Conservation (phyloP, 2,329 filamentous ascomycete genomes). For the Chaetomium strumarium region DNA sequence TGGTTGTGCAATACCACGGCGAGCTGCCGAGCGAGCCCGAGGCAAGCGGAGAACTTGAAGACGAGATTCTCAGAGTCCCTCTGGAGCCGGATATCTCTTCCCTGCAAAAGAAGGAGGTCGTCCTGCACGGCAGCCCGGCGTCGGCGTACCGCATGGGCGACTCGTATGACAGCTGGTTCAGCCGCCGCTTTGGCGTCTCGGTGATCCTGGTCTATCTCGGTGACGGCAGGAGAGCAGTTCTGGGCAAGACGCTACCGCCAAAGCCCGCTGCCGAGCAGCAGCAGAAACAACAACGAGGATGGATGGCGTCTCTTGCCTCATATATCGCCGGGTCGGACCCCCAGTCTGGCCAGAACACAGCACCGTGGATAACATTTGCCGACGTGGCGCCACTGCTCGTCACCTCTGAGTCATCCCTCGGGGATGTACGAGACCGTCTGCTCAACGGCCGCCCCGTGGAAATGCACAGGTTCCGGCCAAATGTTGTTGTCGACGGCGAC, state of each 20-base stretch:
- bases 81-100: slow-evolving; percentile 44
- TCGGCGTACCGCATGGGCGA: slow-evolving; percentile 58
- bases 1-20: slow-evolving; percentile 40
- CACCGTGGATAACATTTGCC: slow-evolving; percentile 59
- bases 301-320: slow-evolving; percentile 15
- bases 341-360: slow-evolving; percentile 24
- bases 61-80: slow-evolving; percentile 46
- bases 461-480: slow-evolving; percentile 66
- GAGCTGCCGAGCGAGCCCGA: slow-evolving; percentile 12
- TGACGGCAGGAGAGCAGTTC: slow-evolving; percentile 49
- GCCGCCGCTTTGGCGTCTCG: slow-evolving; percentile 56
- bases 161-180: slow-evolving; percentile 60
- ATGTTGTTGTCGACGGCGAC: slow-evolving; percentile 61
- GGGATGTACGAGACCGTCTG: slow-evolving; percentile 55
- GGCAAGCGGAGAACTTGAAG: slow-evolving; percentile 34
- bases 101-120: slow-evolving; percentile 45
- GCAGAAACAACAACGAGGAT: slow-evolving; percentile 10
- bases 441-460: slow-evolving; percentile 47
- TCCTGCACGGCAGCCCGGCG: slow-evolving; percentile 54
- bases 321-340: slow-evolving; percentile 19
- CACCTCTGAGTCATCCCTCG: slow-evolving; percentile 63
- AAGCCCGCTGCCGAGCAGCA: slow-evolving; percentile 16
- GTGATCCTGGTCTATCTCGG: slow-evolving; percentile 62
- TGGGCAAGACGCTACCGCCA: slow-evolving; percentile 51
- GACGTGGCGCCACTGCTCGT: slow-evolving; percentile 73